These are phyloP conservation scores for Trichoderma oligosporum DNA, from an alignment of 2,329 filamentous ascomycete species.

Conservation along the genomic window DNA sequence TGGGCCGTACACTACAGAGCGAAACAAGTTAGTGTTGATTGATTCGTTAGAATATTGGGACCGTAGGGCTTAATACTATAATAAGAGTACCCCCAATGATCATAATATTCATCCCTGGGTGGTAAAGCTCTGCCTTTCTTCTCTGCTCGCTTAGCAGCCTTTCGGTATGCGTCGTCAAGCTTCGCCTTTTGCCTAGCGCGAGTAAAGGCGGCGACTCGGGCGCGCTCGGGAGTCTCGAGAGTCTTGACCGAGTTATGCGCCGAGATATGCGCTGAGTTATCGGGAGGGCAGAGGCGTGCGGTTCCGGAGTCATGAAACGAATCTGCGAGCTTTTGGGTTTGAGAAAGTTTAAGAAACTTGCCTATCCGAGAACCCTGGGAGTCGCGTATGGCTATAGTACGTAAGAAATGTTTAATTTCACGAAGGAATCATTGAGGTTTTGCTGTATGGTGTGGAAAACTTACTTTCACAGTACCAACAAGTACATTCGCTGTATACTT, in stretches of 20 bases:
- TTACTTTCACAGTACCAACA: constrained; percentile 78
- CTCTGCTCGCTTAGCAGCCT: constrained; percentile 47
- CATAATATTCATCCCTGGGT: constrained; percentile 46
- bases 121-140: constrained; percentile 49
- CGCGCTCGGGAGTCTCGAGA: constrained; percentile 19
- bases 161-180: constrained; percentile 55
- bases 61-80: constrained; percentile 29
- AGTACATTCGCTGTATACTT: constrained; percentile 72
- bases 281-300: constrained; percentile 49
- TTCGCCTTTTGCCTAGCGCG: constrained; percentile 28
- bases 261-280: constrained; percentile 66
- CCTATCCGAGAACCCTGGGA: constrained; percentile 23
- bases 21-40: too few species aligned
- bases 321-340: constrained; percentile 31
- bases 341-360: constrained; percentile 21
- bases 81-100: constrained; percentile 54
- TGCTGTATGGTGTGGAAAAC: background rate
- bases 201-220: background rate
- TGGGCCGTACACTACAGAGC: constrained; percentile 42
- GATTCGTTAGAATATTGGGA: background rate
- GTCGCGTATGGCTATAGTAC: constrained; percentile 3
- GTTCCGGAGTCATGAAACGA: constrained; percentile 46
- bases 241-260: constrained; percentile 62
- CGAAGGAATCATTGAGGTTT: constrained; percentile 33
- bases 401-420: background rate